These are phyloP conservation scores for Sugiyamaella qingdaonensis DNA, from an alignment of 805 yeast genomes.

Conservation along the genomic window DNA sequence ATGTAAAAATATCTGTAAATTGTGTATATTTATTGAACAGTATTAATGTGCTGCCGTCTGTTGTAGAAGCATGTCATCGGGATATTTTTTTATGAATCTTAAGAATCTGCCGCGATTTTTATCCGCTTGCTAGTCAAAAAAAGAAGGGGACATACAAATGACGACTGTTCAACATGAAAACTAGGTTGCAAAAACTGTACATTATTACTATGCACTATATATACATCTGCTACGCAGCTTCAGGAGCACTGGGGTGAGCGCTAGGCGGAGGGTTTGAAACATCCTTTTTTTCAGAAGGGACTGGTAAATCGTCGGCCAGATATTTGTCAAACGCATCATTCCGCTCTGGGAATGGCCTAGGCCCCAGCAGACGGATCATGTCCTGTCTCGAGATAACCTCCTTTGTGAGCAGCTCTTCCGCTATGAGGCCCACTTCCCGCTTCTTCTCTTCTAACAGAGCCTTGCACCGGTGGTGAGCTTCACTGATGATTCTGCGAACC, in stretches of 20 bases:
- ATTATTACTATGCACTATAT: background rate
- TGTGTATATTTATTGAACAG: slow-evolving; percentile 5
- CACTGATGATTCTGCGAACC: slow-evolving; percentile 61
- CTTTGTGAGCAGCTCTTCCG: slow-evolving; percentile 63
- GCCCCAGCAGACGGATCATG: slow-evolving; percentile 71
- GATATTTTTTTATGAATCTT: too few relatives aligned
- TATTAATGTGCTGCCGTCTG: background rate
- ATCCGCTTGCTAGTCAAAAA: too few relatives aligned
- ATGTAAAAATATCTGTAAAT: slow-evolving; percentile 2
- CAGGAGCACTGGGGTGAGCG: slow-evolving; percentile 1
- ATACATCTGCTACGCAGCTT: slow-evolving; percentile 5
- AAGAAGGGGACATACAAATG: too few relatives aligned
- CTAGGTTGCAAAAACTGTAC: background rate
- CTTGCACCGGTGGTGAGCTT: slow-evolving; percentile 59
- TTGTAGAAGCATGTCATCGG: too few relatives aligned
- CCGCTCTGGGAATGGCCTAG: slow-evolving; percentile 71
- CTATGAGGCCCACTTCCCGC: slow-evolving; percentile 62
- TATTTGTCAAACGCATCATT: slow-evolving; percentile 91
- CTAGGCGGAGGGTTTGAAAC: slow-evolving; percentile 1
- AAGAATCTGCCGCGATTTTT: too few relatives aligned
- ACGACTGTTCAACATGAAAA: too few relatives aligned
- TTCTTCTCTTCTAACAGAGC: slow-evolving; percentile 53
- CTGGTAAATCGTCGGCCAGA: slow-evolving; percentile 32
- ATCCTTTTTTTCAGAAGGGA: background rate
- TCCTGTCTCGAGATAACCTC: slow-evolving; percentile 82